phyloP scores from a whole-genome alignment of 345 rosid genomes.

The Lepidium didymum region DNA sequence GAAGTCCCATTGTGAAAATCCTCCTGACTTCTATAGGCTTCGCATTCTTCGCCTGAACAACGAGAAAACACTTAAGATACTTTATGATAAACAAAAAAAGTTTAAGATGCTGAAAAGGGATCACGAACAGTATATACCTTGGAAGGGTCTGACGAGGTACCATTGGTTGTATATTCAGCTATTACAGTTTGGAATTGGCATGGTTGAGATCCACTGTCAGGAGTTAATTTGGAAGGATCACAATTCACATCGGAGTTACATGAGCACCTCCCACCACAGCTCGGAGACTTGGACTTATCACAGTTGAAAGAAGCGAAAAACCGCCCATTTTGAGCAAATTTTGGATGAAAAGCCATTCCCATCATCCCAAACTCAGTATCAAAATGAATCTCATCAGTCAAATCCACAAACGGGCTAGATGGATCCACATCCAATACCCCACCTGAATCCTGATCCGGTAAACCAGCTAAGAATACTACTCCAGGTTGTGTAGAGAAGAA shows the following conservation, averaged over 20 bases:
- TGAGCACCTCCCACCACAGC: conserved; percentile 66
- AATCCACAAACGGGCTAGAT: conserved; percentile 48
- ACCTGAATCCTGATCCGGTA: conserved; percentile 51
- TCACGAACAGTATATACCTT: conserved; percentile 25
- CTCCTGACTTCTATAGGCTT: conserved; percentile 30
- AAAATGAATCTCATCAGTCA: conserved; percentile 45
- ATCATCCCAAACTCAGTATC: conserved; percentile 53
- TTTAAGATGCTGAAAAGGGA: not conserved
- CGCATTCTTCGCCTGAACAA: conserved; percentile 26
- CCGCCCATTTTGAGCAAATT: conserved; percentile 55
- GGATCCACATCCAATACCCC: conserved; percentile 35
- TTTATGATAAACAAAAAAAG: not conserved
- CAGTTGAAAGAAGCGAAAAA: conserved; percentile 76
- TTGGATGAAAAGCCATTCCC: conserved; percentile 77
- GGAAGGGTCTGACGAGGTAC: conserved; percentile 43
- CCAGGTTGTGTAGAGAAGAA: conserved; percentile 52
- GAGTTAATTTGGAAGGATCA: conserved; percentile 63
- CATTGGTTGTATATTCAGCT: conserved; percentile 62
- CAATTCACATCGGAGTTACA: conserved; percentile 74
- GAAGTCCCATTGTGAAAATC: conserved; percentile 71
- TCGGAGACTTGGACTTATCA: conserved; percentile 62
- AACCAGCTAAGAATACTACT: conserved; percentile 43
- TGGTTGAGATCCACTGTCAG: conserved; percentile 54
- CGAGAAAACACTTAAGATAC: not conserved
- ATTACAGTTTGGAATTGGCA: conserved; percentile 66